A percentile compares a stretch with the other conserved stretches of the same genome.
Evolutionary conservation across 257 asterid genomes (phyloP).

Genomic region (Przewalskia tangutica): DNA sequence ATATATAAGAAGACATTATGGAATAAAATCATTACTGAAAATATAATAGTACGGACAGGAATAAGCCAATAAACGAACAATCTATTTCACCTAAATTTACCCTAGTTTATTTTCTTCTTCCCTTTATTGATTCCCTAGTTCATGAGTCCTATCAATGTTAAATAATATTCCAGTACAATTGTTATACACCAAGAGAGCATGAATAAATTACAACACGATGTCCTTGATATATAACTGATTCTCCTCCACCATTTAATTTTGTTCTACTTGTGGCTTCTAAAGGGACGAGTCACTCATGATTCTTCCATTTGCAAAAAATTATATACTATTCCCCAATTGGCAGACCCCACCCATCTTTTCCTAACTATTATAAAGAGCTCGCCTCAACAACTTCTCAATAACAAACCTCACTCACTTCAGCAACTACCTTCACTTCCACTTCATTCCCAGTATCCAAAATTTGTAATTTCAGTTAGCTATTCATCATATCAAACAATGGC

Average conservation of each 20-base stretch:
- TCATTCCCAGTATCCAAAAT: not conserved
- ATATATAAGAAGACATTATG: too few species aligned
- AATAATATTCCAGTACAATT: not conserved
- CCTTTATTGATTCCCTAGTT: not conserved
- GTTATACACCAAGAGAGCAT: slow-evolving; percentile 12
- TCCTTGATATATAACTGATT: slow-evolving; percentile 13
- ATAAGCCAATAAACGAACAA: not conserved
- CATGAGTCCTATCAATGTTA: not conserved
- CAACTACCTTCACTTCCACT: not conserved
- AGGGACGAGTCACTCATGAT: slow-evolving; percentile 40
- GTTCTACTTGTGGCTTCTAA: slow-evolving; percentile 37
- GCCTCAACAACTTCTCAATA: slow-evolving; percentile 5
- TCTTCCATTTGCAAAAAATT: slow-evolving; percentile 28
- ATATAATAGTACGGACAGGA: not conserved
- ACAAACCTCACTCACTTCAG: slow-evolving; percentile 10
- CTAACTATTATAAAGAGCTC: slow-evolving; percentile 30
- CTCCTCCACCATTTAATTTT: not conserved
- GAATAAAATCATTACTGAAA: too few species aligned
- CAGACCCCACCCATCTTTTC: slow-evolving; percentile 37
- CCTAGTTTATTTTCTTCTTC: not conserved
- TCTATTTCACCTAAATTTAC: not conserved
- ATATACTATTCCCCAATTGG: slow-evolving; percentile 37
- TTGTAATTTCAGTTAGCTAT: not conserved
- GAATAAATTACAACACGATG: slow-evolving; percentile 5
- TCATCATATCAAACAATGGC: slow-evolving; percentile 26